phyloP scores from a whole-genome alignment of 345 rosid species.

The Diplotaxis tenuifolia region DNA sequence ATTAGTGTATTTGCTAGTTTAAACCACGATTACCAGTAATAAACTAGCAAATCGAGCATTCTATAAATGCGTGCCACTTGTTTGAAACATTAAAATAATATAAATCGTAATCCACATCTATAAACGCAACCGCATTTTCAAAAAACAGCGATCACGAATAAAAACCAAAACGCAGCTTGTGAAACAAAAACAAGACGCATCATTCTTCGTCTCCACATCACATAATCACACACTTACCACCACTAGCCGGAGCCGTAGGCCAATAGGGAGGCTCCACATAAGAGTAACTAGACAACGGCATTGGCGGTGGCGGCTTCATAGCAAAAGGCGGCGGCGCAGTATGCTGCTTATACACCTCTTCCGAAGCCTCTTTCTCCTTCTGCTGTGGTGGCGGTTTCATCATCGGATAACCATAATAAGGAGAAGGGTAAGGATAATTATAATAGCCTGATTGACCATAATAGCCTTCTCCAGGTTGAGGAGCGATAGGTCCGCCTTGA shows the following conservation, averaged over 20 bases:
- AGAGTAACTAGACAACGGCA: slow-evolving; percentile 7
- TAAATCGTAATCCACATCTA: neutral
- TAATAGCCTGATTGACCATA: slow-evolving; percentile 14
- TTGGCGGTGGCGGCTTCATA: neutral
- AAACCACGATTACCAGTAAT: neutral
- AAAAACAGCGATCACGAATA: slow-evolving; percentile 17
- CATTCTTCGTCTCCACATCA: neutral
- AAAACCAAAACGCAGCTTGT: neutral
- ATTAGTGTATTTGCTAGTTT: too few species aligned
- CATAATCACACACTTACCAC: slow-evolving; percentile 20
- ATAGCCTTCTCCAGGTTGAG: neutral
- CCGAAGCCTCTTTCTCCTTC: neutral
- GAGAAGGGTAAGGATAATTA: neutral
- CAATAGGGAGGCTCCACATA: slow-evolving; percentile 22
- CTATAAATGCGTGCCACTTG: neutral
- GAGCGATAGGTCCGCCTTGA: slow-evolving; percentile 8
- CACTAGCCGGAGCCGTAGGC: neutral
- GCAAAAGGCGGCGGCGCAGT: slow-evolving; percentile 2
- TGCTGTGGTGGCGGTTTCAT: neutral
- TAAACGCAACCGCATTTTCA: slow-evolving; percentile 20
- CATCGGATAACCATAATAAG: neutral
- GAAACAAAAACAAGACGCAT: neutral
- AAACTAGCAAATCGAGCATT: neutral
- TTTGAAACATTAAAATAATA: neutral
- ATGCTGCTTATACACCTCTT: neutral